phyloP scores from a whole-genome alignment of 23 red algal species.

The Gracilaria domingensis region DNA sequence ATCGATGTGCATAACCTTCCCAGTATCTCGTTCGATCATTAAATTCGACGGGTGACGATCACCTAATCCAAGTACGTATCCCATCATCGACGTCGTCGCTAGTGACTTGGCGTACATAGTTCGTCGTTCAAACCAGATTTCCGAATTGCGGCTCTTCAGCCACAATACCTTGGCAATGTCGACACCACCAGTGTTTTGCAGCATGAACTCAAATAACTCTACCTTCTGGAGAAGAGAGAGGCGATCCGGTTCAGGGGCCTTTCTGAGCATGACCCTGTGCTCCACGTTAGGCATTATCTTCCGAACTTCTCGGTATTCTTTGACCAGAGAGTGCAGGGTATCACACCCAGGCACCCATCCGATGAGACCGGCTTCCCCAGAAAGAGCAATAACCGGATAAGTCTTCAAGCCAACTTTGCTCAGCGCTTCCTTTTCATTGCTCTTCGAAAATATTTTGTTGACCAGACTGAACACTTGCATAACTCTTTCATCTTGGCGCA shows the following conservation, averaged over 20 bases:
- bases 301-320: conserved; percentile 90
- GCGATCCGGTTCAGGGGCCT: conserved; percentile 94
- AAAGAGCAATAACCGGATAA: conserved; percentile 89
- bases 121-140: conserved; percentile 97
- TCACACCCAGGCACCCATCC: conserved; percentile 98
- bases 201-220: conserved; percentile 94
- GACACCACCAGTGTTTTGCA: conserved; percentile 87
- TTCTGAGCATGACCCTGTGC: conserved; percentile 89
- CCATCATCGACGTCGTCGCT: conserved; percentile 96
- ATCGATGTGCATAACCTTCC: conserved; percentile 97
- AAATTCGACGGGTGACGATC: conserved; percentile 98
- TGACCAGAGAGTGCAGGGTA: conserved; percentile 92
- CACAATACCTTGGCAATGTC: conserved; percentile 94
- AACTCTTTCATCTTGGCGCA: conserved; percentile 97
- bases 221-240: conserved; percentile 96
- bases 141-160: conserved; percentile 94
- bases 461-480: conserved; percentile 97
- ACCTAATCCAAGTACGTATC: conserved; percentile 95
- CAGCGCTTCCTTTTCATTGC: conserved; percentile 18
- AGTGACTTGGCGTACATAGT: conserved; percentile 93
- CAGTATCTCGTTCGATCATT: conserved; percentile 91
- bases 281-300: conserved; percentile 97
- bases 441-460: conserved; percentile 89
- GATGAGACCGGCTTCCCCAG: conserved; percentile 87
- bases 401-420: conserved; percentile 68